Evolutionary conservation across 306 rosid species (phyloP), one percentile per base, ranked within the genome.

Genomic region (Vachellia collinsii): DNA sequence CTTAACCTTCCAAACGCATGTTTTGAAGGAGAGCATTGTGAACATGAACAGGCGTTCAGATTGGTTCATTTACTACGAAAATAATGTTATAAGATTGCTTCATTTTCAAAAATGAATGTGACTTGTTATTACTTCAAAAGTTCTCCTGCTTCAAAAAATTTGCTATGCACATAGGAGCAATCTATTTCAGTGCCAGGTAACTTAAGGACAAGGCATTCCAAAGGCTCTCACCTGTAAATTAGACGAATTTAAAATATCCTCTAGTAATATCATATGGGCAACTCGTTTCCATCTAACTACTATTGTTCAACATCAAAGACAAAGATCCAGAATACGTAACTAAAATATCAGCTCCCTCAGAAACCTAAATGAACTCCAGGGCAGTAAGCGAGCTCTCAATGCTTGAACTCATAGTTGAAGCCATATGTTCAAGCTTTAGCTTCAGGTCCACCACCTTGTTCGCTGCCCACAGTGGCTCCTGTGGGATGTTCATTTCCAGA

Each of bases 371-470:
- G 17, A 48, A 46, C 76, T 79, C 11, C 20, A 25, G 51, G 23
- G 48, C 19, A 64, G 65, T 43, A 64, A 12, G 48, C 65, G 34
- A 67, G 70, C 69, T 77, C 73, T 58, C 70, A 29, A 29, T 29
- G 62, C 77, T 73, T 39, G 70, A 66, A 34, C 58, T 76, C 70
- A 48, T 63, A 22, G 48, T 67, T 39, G 63, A 74, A 58, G 58
- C 80, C 70, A 64, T 12, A 6, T 5, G 20, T 74, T 78, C 19
- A 85, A 63, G 79, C 80, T 79, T 70, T 82, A 46, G 81, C 71
- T 46, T 78, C 79, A 37, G 82, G 29, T 65, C 66, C 82, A 39
- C 13, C 74, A 11, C 62, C 66, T 25, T 69, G 17, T 36, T 59
- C 64, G 29, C 53, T 4, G 38, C 70, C 47, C n/a, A 6, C 56